These are phyloP conservation scores for Naganishia albida DNA, from an alignment of 1,284 basidiomycete species.

Conservation along the genomic window DNA sequence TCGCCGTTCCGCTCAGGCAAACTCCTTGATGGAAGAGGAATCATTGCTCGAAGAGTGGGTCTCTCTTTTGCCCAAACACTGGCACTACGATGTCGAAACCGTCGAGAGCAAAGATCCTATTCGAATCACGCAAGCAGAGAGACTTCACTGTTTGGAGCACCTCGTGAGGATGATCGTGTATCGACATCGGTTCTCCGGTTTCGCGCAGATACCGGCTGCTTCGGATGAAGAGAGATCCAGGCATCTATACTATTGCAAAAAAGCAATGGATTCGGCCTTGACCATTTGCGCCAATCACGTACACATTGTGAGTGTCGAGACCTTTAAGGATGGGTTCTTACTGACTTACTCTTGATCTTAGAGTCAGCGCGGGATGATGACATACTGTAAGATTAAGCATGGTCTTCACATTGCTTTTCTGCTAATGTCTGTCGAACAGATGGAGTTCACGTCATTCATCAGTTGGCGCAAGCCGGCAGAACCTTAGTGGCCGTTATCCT, in stretches of 20 bases:
- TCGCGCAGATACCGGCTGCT: conserved; percentile 52
- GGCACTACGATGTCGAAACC: conserved; percentile 76
- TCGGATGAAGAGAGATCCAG: conserved; percentile 51
- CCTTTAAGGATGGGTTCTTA: background rate
- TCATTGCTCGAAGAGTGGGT: conserved; percentile 74
- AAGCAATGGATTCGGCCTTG: conserved; percentile 63
- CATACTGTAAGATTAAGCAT: conserved; percentile 68
- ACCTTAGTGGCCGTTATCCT: conserved; percentile 80
- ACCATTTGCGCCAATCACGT: conserved; percentile 75
- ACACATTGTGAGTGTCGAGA: conserved; percentile 65
- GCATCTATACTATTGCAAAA: conserved; percentile 52
- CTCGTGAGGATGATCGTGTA: conserved; percentile 69
- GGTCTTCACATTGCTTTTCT: background rate
- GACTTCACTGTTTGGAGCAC: conserved; percentile 79
- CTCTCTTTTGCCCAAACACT: conserved; percentile 68
- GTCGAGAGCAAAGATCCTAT: conserved; percentile 81
- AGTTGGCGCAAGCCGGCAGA: conserved; percentile 85
- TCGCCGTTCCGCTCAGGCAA: conserved; percentile 53
- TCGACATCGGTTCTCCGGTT: conserved; percentile 55
- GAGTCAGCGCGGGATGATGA: conserved; percentile 77
- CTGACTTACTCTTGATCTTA: conserved; percentile 25
- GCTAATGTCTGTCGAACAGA: conserved; percentile 57
- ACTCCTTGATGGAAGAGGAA: conserved; percentile 76
- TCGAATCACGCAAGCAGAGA: conserved; percentile 79
- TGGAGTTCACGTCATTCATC: conserved; percentile 89